These are phyloP conservation scores for Juncus effusus DNA, from an alignment of 176 grass and related monocot species.

Conservation along the genomic window DNA sequence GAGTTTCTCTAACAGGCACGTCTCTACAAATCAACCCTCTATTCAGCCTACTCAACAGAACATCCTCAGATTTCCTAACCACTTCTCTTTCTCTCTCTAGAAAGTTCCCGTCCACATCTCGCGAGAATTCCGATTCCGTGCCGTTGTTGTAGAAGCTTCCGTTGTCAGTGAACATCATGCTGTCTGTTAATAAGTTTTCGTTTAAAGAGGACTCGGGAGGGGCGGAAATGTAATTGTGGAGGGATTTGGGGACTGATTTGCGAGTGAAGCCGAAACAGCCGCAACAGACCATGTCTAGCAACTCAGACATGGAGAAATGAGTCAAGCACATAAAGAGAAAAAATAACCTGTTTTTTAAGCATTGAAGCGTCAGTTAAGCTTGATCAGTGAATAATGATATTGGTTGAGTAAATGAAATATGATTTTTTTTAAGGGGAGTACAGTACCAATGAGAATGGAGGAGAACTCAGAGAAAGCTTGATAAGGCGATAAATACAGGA, in stretches of 20 bases:
- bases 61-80: constrained; percentile 57
- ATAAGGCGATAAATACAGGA: neutral
- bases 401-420: neutral
- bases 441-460: too few species aligned
- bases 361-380: neutral
- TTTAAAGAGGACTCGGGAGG: constrained; percentile 13
- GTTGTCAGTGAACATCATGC: constrained; percentile 30
- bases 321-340: constrained; percentile 17
- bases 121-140: constrained; percentile 27
- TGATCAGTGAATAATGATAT: neutral
- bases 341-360: neutral
- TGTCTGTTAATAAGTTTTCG: constrained; percentile 29
- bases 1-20: constrained; percentile 54
- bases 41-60: constrained; percentile 39
- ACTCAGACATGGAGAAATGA: constrained; percentile 35
- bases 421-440: neutral
- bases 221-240: constrained; percentile 25
- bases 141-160: constrained; percentile 55
- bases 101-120: constrained; percentile 30
- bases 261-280: constrained; percentile 70
- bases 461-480: neutral
- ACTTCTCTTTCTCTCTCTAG: constrained; percentile 1
- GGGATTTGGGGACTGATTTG: constrained; percentile 27
- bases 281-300: constrained; percentile 58
- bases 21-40: constrained; percentile 67